These are phyloP conservation scores for Gryganskiella cystojenkinii DNA, from an alignment of 192 early-diverging fungal genomes.

Conservation along the genomic window DNA sequence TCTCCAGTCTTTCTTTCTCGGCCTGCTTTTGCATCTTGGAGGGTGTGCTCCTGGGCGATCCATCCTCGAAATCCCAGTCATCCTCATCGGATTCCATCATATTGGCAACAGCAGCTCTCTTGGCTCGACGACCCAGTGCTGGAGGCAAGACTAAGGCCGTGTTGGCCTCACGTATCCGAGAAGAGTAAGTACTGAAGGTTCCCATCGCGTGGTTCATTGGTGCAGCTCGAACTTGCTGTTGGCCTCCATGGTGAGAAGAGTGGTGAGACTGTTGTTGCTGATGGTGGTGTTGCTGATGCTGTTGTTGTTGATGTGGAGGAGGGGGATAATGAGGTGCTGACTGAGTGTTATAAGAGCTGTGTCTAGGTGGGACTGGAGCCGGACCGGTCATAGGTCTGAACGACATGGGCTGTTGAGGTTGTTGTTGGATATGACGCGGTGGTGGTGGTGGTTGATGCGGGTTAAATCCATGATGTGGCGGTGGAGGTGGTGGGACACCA, in stretches of 20 bases:
- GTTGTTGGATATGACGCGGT: slow-evolving; percentile 4
- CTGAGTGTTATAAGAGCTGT: slow-evolving; percentile 1
- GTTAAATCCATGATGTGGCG: background rate
- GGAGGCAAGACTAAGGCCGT: slow-evolving; percentile 61
- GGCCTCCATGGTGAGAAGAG: background rate
- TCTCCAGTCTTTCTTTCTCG: slow-evolving; percentile 45
- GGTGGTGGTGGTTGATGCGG: slow-evolving; percentile 5
- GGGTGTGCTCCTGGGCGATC: slow-evolving; percentile 44
- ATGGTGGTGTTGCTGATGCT: slow-evolving; percentile 7
- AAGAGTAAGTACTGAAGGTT: slow-evolving; percentile 60
- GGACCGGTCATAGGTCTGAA: slow-evolving; percentile 22
- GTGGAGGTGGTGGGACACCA: background rate
- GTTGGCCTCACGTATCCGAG: slow-evolving; percentile 61
- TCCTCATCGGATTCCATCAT: slow-evolving; percentile 60
- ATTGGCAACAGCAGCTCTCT: slow-evolving; percentile 46
- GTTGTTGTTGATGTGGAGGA: slow-evolving; percentile 6
- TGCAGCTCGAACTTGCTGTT: background rate
- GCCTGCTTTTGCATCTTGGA: slow-evolving; percentile 17
- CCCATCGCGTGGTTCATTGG: slow-evolving; percentile 32
- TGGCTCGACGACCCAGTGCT: slow-evolving; percentile 48
- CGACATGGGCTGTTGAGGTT: slow-evolving; percentile 1
- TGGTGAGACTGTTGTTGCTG: slow-evolving; percentile 6
- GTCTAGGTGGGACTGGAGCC: slow-evolving; percentile 3
- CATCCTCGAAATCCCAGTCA: slow-evolving; percentile 57
- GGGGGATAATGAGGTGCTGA: background rate